Percentiles rank a stretch among this genome's conserved stretches.
These are phyloP conservation scores for Cicer cuneatum DNA, from an alignment of 306 rosid genomes.

Conservation along the genomic window DNA sequence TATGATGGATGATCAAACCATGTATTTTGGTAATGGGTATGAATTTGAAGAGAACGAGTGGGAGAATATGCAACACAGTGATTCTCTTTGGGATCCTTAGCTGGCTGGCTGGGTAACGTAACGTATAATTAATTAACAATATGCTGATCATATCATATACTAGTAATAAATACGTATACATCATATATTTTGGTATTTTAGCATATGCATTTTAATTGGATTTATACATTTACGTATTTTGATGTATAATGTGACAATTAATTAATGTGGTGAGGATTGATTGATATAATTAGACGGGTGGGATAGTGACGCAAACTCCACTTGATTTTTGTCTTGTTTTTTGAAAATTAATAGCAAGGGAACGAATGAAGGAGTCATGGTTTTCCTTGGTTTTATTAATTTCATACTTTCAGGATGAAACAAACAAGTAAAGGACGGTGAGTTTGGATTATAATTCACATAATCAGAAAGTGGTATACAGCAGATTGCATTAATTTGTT, in stretches of 20 bases:
- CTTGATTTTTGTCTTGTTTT: constrained; percentile 23
- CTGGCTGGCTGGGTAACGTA: constrained; percentile 33
- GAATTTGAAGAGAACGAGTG: constrained; percentile 47
- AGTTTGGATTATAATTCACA: constrained; percentile 1
- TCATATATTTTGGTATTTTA: constrained; percentile 1
- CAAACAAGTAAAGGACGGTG: constrained; percentile 34
- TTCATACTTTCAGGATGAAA: constrained; percentile 17
- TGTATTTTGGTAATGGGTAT: constrained; percentile 46
- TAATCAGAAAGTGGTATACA: constrained; percentile 9
- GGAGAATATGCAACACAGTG: constrained; percentile 48
- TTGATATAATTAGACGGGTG: constrained; percentile 8
- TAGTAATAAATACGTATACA: neutral
- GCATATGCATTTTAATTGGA: neutral
- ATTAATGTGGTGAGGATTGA: constrained; percentile 14
- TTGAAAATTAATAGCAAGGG: neutral
- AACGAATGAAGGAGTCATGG: constrained; percentile 2
- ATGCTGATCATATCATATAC: neutral
- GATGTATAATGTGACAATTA: constrained; percentile 3
- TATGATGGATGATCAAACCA: constrained; percentile 49
- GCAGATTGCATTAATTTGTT: neutral
- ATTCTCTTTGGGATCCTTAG: constrained; percentile 59
- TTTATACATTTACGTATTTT: constrained; percentile 13
- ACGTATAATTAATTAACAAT: neutral
- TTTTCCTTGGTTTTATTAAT: constrained; percentile 1
- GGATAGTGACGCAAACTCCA: neutral